phyloP scores from a whole-genome alignment of 2,329 filamentous ascomycete genomes.

The Calonectria crousiana region DNA sequence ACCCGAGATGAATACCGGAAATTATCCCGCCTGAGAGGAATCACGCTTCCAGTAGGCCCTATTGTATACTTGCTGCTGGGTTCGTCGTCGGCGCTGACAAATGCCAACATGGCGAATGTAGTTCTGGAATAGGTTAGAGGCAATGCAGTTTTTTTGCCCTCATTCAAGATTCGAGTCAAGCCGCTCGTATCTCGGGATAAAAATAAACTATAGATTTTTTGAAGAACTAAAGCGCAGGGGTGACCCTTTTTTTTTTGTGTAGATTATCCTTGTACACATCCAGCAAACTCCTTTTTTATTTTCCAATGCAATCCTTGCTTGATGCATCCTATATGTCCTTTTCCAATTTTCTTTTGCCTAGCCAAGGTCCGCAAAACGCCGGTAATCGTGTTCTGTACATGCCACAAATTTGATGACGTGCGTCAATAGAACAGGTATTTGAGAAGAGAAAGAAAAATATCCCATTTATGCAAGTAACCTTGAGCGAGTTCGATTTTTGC shows the following conservation, averaged over 20 bases:
- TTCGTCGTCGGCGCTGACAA: background rate
- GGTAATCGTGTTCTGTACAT: background rate
- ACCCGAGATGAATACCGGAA: background rate
- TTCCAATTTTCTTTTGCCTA: background rate
- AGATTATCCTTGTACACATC: slow-evolving; percentile 2
- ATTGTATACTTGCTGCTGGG: background rate
- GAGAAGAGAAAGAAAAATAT: slow-evolving; percentile 35
- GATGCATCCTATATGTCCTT: background rate
- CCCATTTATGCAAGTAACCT: slow-evolving; percentile 9
- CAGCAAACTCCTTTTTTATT: background rate
- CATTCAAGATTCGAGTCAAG: background rate
- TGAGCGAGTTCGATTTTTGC: background rate
- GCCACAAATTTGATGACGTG: background rate
- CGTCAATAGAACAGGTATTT: slow-evolving; percentile 17
- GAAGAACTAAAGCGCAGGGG: background rate
- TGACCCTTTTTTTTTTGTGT: slow-evolving; percentile 2
- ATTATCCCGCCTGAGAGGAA: background rate
- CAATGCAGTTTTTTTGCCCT: background rate
- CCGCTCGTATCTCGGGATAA: background rate
- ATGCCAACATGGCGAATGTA: background rate
- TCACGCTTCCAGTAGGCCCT: background rate
- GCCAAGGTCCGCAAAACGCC: background rate
- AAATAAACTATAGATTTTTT: background rate
- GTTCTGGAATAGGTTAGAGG: background rate
- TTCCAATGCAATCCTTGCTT: background rate